Evolutionary conservation across 2,329 filamentous ascomycete species (phyloP), one percentile per base, ranked within the genome.

Genomic region (Aureobasidium subglaciale): DNA sequence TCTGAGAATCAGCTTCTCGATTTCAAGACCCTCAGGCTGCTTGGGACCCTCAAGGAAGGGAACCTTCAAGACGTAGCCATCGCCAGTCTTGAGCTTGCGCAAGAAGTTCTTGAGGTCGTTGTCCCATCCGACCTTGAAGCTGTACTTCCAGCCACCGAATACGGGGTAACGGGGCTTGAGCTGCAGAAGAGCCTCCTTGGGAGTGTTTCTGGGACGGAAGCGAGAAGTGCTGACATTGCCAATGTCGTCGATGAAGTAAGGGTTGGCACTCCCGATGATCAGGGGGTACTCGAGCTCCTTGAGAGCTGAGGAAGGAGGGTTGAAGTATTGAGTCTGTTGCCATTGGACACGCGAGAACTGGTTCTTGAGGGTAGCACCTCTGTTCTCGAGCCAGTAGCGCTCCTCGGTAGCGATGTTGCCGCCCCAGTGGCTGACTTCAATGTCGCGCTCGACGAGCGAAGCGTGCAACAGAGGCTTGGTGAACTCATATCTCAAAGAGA

Each of bases 81-180:
- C 83, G 24, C 79, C 79, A 42, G 77, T 74, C 38, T 81, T 82
- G 22, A 76, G 66, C 64, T 76, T 78, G 64, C 89, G 85, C 62
- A 99, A 70, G 69, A 88, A 93, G 56, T 81, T 82, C 65, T 83
- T 83, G 25, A 95, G 78, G 62, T 95, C 84, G 52, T 88, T 85
- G 74, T 97, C 95, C 93, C 93, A 99, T 63, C 93, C 93, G 56
- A 97, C 85, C 58, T 87, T 89, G 77, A 97, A 99, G 62, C 88
- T 93, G 73, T 96, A 97, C 73, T 95, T 96, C 93, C 93, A 99
- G 59, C 89, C 90, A 58, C 93, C 93, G 65, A 96, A 99, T 22
- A 99, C 71, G n/a, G 93, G 93, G 71, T 95, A 99, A 52, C 93
- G 84, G 18, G 93, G 93, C 78, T 91, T 93, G 60, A 96, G 79